Percentiles rank a stretch among this genome's conserved stretches.
Evolutionary conservation across 768 basidiomycete genomes (phyloP).

Genomic region (Nidula microcarpa): DNA sequence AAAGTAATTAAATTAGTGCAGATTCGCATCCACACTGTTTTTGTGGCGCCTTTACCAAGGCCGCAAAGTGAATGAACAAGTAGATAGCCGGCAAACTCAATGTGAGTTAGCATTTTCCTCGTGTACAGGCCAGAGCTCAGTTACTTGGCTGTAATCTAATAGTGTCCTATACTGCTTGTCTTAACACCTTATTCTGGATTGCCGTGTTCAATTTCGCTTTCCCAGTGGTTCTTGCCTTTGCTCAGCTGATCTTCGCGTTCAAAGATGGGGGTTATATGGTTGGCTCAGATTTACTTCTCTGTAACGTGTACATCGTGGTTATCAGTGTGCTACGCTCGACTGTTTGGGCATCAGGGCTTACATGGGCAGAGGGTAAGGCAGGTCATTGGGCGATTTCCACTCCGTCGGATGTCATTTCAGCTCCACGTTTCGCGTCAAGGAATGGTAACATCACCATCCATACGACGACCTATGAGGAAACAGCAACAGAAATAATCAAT

Average conservation of each 20-base stretch:
- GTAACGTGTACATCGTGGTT: not conserved
- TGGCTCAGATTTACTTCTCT: not conserved
- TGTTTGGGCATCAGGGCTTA: not conserved
- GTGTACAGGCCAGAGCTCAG: not conserved
- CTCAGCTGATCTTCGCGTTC: not conserved
- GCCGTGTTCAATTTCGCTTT: slow-evolving; percentile 9
- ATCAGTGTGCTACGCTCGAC: not conserved
- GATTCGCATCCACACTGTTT: not conserved
- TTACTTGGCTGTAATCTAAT: not conserved
- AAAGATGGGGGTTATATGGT: not conserved
- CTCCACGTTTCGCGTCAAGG: too few relatives aligned
- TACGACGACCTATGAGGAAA: too few relatives aligned
- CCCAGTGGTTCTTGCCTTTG: not conserved
- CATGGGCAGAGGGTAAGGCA: too few relatives aligned
- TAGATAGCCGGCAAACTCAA: not conserved
- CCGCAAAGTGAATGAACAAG: not conserved
- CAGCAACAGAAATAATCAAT: too few relatives aligned
- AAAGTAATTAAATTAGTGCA: not conserved
- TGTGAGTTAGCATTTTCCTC: too few relatives aligned
- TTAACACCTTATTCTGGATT: slow-evolving; percentile 10
- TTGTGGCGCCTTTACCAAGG: not conserved
- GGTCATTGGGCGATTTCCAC: too few relatives aligned
- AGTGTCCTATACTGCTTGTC: not conserved
- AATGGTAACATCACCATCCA: too few relatives aligned
- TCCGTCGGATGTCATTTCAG: too few relatives aligned